Percentiles rank a stretch among this genome's conserved stretches.
Evolutionary conservation across 2,329 filamentous ascomycete species (phyloP).

Genomic region (Emmonsia crescens): DNA sequence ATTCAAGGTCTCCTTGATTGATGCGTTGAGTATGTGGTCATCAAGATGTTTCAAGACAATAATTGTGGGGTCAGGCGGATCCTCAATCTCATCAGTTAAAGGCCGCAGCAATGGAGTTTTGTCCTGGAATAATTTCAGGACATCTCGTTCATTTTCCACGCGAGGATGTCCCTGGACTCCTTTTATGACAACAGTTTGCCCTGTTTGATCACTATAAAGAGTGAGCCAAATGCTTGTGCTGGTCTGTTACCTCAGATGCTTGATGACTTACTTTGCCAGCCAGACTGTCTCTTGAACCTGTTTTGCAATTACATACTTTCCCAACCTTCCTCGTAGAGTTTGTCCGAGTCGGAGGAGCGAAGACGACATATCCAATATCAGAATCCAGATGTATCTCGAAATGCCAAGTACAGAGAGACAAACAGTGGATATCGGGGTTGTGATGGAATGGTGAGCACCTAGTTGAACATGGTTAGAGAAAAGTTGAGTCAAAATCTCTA

Average conservation of each 20-base stretch:
- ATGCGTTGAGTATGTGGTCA: constrained; percentile 15
- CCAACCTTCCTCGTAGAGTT: constrained; percentile 5
- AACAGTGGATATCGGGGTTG: too few species aligned
- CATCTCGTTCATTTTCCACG: constrained; percentile 19
- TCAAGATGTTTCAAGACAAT: constrained; percentile 20
- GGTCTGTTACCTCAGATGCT: neutral
- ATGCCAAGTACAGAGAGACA: too few species aligned
- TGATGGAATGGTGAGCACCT: too few species aligned
- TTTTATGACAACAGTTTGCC: constrained; percentile 18
- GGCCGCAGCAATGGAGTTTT: constrained; percentile 17
- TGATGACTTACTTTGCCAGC: constrained; percentile 7
- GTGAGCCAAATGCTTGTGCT: neutral
- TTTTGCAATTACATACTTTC: constrained; percentile 7
- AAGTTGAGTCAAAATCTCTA: too few species aligned
- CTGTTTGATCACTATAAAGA: constrained; percentile 3
- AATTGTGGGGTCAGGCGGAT: constrained; percentile 14
- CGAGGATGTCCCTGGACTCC: constrained; percentile 16
- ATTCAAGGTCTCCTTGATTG: constrained; percentile 15
- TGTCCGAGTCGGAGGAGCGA: too few species aligned
- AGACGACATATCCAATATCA: too few species aligned
- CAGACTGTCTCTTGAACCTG: constrained; percentile 9
- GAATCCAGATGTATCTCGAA: too few species aligned
- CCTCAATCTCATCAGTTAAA: constrained; percentile 20
- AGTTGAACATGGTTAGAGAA: too few species aligned
- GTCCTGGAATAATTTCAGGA: constrained; percentile 19